Evolutionary conservation across 1,284 basidiomycete species (phyloP).

Genomic region (Wolfiporia cocos): DNA sequence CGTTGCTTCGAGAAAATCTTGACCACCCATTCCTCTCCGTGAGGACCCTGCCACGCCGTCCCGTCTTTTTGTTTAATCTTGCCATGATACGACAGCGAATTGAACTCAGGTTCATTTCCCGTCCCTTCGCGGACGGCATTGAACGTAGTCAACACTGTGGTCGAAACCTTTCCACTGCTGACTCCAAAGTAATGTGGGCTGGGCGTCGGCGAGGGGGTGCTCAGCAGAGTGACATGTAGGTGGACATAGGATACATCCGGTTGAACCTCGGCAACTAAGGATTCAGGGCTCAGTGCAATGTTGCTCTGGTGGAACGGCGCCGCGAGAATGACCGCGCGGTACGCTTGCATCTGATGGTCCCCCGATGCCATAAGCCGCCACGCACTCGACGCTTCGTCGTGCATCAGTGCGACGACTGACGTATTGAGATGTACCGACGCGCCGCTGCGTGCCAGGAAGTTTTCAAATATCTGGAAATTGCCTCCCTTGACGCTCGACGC

Average conservation of each 20-base stretch:
- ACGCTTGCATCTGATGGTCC: constrained; percentile 24
- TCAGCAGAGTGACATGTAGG: constrained; percentile 86
- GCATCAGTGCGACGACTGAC: constrained; percentile 47
- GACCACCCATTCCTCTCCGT: constrained; percentile 48
- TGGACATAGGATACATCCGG: constrained; percentile 72
- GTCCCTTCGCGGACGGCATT: constrained; percentile 42
- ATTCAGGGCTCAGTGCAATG: constrained; percentile 43
- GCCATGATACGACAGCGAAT: constrained; percentile 85
- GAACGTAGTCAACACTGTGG: constrained; percentile 70
- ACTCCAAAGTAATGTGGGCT: constrained; percentile 72
- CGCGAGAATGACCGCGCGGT: constrained; percentile 70
- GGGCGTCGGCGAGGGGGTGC: constrained; percentile 64
- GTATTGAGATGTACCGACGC: constrained; percentile 70
- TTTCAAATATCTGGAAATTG: constrained; percentile 83
- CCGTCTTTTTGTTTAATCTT: constrained; percentile 32
- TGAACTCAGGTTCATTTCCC: constrained; percentile 71
- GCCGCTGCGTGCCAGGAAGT: constrained; percentile 67
- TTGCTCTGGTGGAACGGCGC: constrained; percentile 66
- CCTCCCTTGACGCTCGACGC: constrained; percentile 73
- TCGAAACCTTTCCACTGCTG: constrained; percentile 45
- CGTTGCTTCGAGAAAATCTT: constrained; percentile 81
- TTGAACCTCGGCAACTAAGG: constrained; percentile 39
- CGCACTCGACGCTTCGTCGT: constrained; percentile 37
- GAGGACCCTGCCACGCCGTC: constrained; percentile 14
- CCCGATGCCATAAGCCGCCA: constrained; percentile 28